Conservation (phyloP, 495 filamentous ascomycete genomes). For the Chlorociboria aeruginascens region DNA sequence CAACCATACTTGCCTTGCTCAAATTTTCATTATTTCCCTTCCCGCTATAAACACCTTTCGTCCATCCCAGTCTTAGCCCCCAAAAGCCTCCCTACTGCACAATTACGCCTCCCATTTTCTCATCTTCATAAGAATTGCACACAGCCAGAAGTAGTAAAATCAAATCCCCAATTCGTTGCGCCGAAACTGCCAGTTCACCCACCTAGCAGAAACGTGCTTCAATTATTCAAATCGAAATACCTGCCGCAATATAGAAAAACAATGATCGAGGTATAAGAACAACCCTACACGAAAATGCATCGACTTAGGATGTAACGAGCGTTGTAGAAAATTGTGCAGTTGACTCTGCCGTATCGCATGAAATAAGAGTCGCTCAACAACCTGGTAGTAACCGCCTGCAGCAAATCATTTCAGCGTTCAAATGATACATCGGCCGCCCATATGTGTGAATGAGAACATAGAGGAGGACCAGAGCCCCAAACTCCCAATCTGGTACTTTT, state of each 20-base stretch:
- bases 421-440: constrained; percentile 2
- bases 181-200: too few species aligned
- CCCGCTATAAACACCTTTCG: not conserved
- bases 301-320: too few species aligned
- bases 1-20: not conserved
- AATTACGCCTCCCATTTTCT: not conserved
- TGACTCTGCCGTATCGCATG: too few species aligned
- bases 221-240: too few species aligned
- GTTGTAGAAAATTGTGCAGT: not conserved
- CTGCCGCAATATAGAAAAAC: too few species aligned
- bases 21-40: not conserved
- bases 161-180: too few species aligned
- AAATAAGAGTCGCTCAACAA: not conserved
- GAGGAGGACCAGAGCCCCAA: not conserved
- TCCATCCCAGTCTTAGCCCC: not conserved
- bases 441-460: constrained; percentile 1
- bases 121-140: constrained; percentile 1
- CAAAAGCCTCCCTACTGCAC: not conserved
- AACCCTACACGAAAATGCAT: too few species aligned
- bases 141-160: not conserved
- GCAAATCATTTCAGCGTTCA: not conserved
- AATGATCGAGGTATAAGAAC: too few species aligned
- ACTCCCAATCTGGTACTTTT: constrained; percentile 1
- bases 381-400: not conserved
- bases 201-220: too few species aligned